Evolutionary conservation across 495 filamentous ascomycete species (phyloP), one percentile per base, ranked within the genome.

Genomic region (Podospora comata): DNA sequence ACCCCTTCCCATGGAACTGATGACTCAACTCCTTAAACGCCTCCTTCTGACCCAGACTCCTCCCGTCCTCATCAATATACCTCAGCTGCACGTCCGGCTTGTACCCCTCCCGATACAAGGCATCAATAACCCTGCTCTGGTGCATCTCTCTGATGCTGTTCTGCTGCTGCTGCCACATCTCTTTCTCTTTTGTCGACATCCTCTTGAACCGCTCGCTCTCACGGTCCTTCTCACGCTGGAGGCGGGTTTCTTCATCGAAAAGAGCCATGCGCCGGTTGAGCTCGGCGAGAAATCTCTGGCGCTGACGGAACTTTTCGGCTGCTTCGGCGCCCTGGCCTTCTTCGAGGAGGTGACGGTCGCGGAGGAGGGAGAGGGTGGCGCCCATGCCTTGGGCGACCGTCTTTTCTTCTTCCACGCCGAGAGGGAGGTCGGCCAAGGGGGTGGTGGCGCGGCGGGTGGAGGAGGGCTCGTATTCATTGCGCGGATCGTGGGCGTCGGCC

Each of bases 1-100:
- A 93, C 57, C 94, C 93, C 81, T 98, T 97, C 65, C 95, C 95
- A 80, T 99, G 95, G 88, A 99, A 99, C 78, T 96, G 91, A 80
- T 99, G 95, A 73, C 88, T 92, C 59, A 98, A 83, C 75, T 97
- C 72, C 75, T 84, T 84, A 84, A 98, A 99, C 1, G 95, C 95
- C 79, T 99, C 95, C 82, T 98, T 99, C 75, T 90, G 87, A 72
- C 90, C 89, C 86, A 99, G 91, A 61, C 83, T 79, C 30, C 95
- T 88, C 5, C 95, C 95, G 74, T 86, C 87, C 62, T 93, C 93
- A 75, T 97, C 95, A 65, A 91, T 87, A 68, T 99, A 97, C 78
- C 90, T 91, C 66, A 99, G 85, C 75, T 96, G 86, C 28, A 99
- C 88, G 73, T 91, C 89, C 2, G 95, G 95, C 78, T 91, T 92